Conservation (phyloP, 78 protist species). For the Trichosphaerium sp. region DNA sequence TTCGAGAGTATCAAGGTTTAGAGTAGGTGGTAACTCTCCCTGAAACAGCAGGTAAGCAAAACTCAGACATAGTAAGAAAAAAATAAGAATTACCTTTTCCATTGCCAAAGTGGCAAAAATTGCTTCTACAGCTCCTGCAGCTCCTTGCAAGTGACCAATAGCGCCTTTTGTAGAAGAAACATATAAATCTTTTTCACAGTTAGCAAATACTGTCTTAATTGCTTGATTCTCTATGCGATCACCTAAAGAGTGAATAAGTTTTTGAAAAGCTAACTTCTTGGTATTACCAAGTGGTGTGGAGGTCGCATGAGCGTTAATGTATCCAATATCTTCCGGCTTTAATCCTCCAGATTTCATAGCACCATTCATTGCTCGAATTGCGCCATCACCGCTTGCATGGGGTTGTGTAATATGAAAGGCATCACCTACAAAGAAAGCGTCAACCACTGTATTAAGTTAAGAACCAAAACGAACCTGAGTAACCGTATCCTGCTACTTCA, state of each 20-base stretch:
- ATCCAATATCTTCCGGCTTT: conserved; percentile 20
- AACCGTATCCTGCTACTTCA: conserved; percentile 58
- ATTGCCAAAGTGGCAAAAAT: conserved; percentile 55
- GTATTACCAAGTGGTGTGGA: conserved; percentile 86
- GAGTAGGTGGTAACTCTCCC: conserved; percentile 42
- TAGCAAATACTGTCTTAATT: conserved; percentile 14
- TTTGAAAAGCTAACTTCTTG: no score
- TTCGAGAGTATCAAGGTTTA: conserved; percentile 15
- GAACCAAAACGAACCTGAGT: conserved; percentile 1
- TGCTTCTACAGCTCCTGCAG: conserved; percentile 94
- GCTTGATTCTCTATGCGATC: conserved; percentile 64
- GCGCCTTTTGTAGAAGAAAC: conserved; percentile 67
- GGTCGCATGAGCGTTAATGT: conserved; percentile 93
- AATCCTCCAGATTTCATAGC: conserved; percentile 39
- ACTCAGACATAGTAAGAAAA: background rate
- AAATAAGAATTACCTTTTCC: background rate
- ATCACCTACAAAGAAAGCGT: conserved; percentile 61
- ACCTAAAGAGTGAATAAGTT: no score
- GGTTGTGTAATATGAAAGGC: conserved; percentile 84
- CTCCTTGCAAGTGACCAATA: conserved; percentile 93
- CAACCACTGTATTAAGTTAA: background rate
- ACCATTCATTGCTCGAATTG: conserved; percentile 49
- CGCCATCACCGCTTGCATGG: conserved; percentile 55
- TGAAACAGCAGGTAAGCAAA: background rate
- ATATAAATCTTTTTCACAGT: background rate